phyloP scores from a whole-genome alignment of 2,329 filamentous ascomycete species.

The Cryphonectria parasitica region DNA sequence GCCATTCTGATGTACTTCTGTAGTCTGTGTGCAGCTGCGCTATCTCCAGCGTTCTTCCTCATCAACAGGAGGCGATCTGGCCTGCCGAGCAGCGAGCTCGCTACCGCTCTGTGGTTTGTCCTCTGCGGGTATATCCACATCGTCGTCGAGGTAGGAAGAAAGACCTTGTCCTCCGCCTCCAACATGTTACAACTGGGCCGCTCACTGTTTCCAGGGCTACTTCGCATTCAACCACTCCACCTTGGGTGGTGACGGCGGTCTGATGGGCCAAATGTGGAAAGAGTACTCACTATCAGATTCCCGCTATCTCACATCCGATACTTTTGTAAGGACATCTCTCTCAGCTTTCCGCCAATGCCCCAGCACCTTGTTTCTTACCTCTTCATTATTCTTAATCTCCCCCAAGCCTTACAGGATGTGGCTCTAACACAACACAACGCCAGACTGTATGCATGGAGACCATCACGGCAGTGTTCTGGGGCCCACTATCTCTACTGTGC shows the following conservation, averaged over 20 bases:
- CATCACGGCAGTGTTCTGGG: constrained; percentile 57
- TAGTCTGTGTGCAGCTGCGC: constrained; percentile 57
- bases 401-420: background rate
- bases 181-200: constrained; percentile 31
- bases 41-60: constrained; percentile 39
- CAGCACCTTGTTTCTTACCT: too few species aligned
- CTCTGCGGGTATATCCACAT: constrained; percentile 62
- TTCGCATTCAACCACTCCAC: constrained; percentile 48
- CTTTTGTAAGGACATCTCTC: constrained; percentile 43
- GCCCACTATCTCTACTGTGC: constrained; percentile 54
- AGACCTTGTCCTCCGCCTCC: background rate
- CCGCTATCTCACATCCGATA: constrained; percentile 56
- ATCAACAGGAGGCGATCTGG: constrained; percentile 41
- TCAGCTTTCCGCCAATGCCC: too few species aligned
- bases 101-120: constrained; percentile 74
- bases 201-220: constrained; percentile 45
- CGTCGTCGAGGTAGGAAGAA: constrained; percentile 41
- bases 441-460: constrained; percentile 55
- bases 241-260: constrained; percentile 45
- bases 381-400: too few species aligned
- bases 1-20: constrained; percentile 65
- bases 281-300: constrained; percentile 62
- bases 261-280: constrained; percentile 61
- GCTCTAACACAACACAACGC: background rate
- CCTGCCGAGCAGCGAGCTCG: constrained; percentile 57